Evolutionary conservation across 495 filamentous ascomycete species (phyloP).

Genomic region (Trichocladium uniseriatum): DNA sequence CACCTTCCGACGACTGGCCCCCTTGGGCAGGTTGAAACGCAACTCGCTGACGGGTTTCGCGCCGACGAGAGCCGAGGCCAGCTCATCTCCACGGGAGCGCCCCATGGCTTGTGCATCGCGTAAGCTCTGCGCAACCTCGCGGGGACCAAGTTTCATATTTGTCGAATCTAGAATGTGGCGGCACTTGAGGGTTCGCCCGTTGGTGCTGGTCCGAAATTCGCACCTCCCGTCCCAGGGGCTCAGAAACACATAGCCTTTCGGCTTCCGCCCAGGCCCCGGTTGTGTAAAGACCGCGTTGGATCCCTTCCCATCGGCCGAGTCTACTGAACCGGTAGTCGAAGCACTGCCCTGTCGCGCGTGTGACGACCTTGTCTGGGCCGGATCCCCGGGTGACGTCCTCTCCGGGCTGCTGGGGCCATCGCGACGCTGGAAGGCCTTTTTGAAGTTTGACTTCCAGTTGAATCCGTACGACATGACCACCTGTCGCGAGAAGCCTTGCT

Average conservation of each 20-base stretch:
- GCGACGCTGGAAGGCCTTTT: slow-evolving; percentile 31
- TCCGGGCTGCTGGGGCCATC: slow-evolving; percentile 16
- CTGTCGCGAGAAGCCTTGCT: slow-evolving; percentile 38
- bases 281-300: slow-evolving; percentile 28
- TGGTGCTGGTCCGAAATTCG: slow-evolving; percentile 67
- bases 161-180: slow-evolving; percentile 52
- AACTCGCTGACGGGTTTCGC: slow-evolving; percentile 66
- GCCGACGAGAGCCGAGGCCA: slow-evolving; percentile 20
- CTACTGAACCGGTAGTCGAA: slow-evolving; percentile 29
- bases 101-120: slow-evolving; percentile 26
- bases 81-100: slow-evolving; percentile 19
- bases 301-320: slow-evolving; percentile 25
- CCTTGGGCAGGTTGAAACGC: slow-evolving; percentile 68
- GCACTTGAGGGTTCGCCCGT: slow-evolving; percentile 67
- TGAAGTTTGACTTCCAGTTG: slow-evolving; percentile 34
- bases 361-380: slow-evolving; percentile 8
- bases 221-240: slow-evolving; percentile 83
- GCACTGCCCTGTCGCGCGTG: slow-evolving; percentile 30
- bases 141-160: slow-evolving; percentile 30
- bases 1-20: slow-evolving; percentile 65
- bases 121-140: slow-evolving; percentile 30
- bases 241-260: slow-evolving; percentile 53
- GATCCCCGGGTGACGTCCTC: slow-evolving; percentile 12
- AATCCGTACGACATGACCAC: slow-evolving; percentile 43
- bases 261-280: slow-evolving; percentile 36